Evolutionary conservation across 139 green algal genomes (phyloP).

Genomic region (Eudorina sp.): DNA sequence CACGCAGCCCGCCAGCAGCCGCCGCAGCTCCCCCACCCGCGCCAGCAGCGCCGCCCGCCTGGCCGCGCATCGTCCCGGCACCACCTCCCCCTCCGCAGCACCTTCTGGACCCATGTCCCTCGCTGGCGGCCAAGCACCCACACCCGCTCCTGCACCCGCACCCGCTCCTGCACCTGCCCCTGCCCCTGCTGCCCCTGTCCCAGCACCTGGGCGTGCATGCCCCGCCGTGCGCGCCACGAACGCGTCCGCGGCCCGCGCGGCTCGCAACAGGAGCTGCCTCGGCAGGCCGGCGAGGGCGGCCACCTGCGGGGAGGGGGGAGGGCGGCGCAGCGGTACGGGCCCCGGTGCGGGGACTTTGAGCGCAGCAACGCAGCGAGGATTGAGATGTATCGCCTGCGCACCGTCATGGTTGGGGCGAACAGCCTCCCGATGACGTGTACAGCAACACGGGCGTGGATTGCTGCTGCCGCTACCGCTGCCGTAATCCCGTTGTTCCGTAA

Average conservation of each 20-base stretch:
- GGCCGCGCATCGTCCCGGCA: neutral
- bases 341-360: too few species aligned
- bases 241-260: constrained; percentile 48
- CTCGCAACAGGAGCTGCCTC: constrained; percentile 38
- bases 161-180: neutral
- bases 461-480: neutral
- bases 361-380: neutral
- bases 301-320: neutral
- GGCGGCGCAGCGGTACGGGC: too few species aligned
- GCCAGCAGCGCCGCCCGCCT: neutral
- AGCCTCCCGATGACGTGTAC: too few species aligned
- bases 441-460: neutral
- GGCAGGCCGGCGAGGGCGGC: constrained; percentile 60
- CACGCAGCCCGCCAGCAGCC: neutral
- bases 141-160: neutral
- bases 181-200: neutral
- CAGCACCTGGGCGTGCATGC: too few species aligned
- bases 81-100: neutral
- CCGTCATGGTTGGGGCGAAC: too few species aligned
- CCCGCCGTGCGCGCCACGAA: constrained; percentile 17
- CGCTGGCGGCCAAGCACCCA: neutral
- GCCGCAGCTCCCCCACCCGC: neutral
- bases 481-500: neutral
- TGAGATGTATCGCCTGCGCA: neutral
- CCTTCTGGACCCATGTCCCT: neutral